These are phyloP conservation scores for Neoarthrinium moseri DNA, from an alignment of 2,329 filamentous ascomycete genomes.

Conservation along the genomic window DNA sequence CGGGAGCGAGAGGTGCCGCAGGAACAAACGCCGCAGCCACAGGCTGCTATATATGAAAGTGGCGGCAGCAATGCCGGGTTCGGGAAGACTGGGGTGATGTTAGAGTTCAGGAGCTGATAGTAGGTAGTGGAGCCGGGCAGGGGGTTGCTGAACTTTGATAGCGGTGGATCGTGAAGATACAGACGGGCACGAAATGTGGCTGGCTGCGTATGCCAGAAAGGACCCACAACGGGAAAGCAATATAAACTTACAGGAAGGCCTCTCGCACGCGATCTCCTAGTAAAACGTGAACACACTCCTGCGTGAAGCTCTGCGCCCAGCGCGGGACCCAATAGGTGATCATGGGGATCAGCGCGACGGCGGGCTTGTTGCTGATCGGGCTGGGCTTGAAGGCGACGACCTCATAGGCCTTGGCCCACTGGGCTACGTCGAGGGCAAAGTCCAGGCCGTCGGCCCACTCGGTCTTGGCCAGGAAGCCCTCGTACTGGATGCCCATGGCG, in stretches of 20 bases:
- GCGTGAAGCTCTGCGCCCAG: conserved; percentile 42
- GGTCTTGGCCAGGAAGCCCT: conserved; percentile 28
- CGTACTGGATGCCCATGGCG: conserved; percentile 62
- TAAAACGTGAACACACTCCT: conserved; percentile 53
- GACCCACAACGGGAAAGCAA: neutral
- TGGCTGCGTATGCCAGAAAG: neutral
- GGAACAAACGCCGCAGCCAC: conserved; percentile 47
- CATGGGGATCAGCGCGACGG: conserved; percentile 59
- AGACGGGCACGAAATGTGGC: neutral
- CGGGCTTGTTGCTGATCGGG: conserved; percentile 47
- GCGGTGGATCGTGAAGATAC: neutral
- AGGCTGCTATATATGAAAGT: conserved; percentile 47
- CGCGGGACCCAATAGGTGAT: conserved; percentile 55
- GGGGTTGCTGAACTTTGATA: too few species aligned
- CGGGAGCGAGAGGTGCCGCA: conserved; percentile 61
- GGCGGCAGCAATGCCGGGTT: conserved; percentile 36
- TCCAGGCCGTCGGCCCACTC: conserved; percentile 50
- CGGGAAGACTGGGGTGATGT: conserved; percentile 33
- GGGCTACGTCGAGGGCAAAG: conserved; percentile 46
- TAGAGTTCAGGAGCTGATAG: neutral
- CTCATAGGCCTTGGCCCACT: conserved; percentile 59
- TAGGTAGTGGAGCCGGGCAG: neutral
- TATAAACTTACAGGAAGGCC: conserved; percentile 58
- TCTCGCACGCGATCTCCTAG: conserved; percentile 64
- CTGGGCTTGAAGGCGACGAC: conserved; percentile 54